Evolutionary conservation across 176 grass and related monocot species (phyloP).

Genomic region (Paspalum vaginatum): DNA sequence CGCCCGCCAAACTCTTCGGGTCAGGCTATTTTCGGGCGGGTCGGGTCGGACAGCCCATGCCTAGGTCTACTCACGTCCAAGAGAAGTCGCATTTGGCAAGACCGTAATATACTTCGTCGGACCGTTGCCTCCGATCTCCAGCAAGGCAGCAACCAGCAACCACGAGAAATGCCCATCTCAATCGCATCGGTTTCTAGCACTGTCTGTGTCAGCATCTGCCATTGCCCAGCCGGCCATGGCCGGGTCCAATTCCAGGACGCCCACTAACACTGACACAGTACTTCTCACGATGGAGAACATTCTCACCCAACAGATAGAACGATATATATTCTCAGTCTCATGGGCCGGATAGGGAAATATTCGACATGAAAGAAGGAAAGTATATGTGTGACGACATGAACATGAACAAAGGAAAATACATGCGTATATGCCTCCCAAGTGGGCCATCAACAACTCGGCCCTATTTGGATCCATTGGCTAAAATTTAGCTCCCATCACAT

Average conservation of each 20-base stretch:
- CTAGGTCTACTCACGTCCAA: no score
- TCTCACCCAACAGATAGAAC: no score
- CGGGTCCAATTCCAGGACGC: not conserved
- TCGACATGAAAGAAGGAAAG: not conserved
- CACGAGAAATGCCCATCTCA: not conserved
- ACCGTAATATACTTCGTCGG: not conserved
- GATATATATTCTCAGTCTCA: not conserved
- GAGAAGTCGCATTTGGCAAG: no score
- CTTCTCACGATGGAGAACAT: no score
- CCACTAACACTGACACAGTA: no score
- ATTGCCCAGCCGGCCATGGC: not conserved
- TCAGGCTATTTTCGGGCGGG: no score
- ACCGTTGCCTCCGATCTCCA: no score
- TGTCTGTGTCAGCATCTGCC: not conserved
- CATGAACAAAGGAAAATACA: not conserved
- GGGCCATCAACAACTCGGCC: not conserved
- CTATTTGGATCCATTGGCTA: no score
- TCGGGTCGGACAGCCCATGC: no score
- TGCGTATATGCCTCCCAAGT: not conserved
- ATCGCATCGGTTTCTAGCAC: conserved; percentile 13
- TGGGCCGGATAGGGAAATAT: not conserved
- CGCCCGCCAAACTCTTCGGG: no score
- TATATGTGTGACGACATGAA: not conserved
- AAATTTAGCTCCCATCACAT: no score
- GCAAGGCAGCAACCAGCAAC: not conserved